Base-by-base conservation (phyloP, 768 basidiomycete species). In the Panaeolus papilionaceus region DNA sequence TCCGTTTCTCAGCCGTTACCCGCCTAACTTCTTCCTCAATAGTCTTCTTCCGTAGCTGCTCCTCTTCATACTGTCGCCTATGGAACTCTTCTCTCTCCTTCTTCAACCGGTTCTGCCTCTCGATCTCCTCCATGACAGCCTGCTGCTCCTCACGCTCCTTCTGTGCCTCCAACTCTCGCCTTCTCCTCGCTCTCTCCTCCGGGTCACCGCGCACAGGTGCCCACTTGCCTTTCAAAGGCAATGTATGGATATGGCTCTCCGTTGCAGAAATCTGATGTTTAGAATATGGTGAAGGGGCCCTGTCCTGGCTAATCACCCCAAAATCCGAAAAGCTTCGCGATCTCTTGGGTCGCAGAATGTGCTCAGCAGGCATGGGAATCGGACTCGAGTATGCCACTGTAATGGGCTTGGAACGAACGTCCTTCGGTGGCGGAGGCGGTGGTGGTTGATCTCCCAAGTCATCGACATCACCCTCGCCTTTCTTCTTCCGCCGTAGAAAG, bases 401-500 rank as follows among this genome's bases (percentile, higher is more conserved):
- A 23, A 65, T 65, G 49, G 38, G 64, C 62, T 69, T 73, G 64
- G 61, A 42, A 70, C 68, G 67, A 72, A 76, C 76, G 67, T 85
- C 85, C 72, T 86, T 86, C 6, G 85, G 85, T 37, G 84, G 85
- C 28, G 80, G 76, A 3, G 84, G 82, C 16, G 84, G 83, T 0
- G 78, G 79, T 37, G 75, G 65, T 40, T 73, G 70, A 42, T 70
- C 69, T 14, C 71, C 71, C 40, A 63, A 66, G 26, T 75, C 77
- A 61, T 78, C 73, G n/a, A 51, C 51, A n/a, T 70, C 69, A 49
- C 72, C 73, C 47, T 74, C 67, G 49, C 70, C 73, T 71, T 78
- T 80, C 74, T 80, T 83, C 72, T 81, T 80, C 40, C 83, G 78
- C 63, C 83, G 76, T 28, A 86, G 74, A 20, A 85, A 73, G 38